Base-by-base conservation (phyloP, 2,329 filamentous ascomycete genomes). In the Dichotomopilus funicola region DNA sequence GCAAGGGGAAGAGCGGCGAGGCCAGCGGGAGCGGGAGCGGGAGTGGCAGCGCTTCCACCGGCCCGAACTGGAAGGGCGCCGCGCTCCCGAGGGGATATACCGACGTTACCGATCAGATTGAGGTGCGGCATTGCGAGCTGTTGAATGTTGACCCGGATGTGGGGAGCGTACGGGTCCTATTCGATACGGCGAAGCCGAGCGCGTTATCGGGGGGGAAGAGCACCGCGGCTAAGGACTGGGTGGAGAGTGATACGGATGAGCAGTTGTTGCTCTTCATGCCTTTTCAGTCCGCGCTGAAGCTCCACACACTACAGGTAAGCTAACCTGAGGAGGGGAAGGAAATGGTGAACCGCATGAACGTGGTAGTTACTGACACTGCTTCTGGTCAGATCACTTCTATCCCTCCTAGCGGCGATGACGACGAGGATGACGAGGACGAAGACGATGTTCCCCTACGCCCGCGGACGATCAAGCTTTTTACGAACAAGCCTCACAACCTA, bases 171-270 rank as follows among this genome's bases (percentile, higher is more conserved):
- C 80, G 85, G 62, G 82, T 82, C 7, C 76, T 97, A 13, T 91
- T 97, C 68, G 83, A 86, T n/a, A 62, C 65, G 4, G 73, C 76
- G 55, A 83, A 86, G 71, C 91, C 91, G 5, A 82, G 78, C 53
- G 78, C 78, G 1, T 71, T 91, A 54, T 70, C 72, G 49, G 82
- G 83, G 65, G 79, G 74, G 54, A 84, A 84, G 67, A 72, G 70
- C 3, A 27, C 19, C 13, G 70, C 73, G 8, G 73, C 75, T 37
- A 83, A 82, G 67, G 92, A 99, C 72, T 97, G 89, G 86, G 85
- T 97, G 27, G 89, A 96, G 77, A 96, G 90, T 71, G 92, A 96
- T 68, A 95, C 92, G 38, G 94, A 99, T 68, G 91, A 97, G 74
- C 94, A 99, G 76, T 77, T 99, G 59, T 88, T 97, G 80, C 80